Evolutionary conservation across 164 flowering plant species (phyloP).

Genomic region (Taxillus chinensis): DNA sequence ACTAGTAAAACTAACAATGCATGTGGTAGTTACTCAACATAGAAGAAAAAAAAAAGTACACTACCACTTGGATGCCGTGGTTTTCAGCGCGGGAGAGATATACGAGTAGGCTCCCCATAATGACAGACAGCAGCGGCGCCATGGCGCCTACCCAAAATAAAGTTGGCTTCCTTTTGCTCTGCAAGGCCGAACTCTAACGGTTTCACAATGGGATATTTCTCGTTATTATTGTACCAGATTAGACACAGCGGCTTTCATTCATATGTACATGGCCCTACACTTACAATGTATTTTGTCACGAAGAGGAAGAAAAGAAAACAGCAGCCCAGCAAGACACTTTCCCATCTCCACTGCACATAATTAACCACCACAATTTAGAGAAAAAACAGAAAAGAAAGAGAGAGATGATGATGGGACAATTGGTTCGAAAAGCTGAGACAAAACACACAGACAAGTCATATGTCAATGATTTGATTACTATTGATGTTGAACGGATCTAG

Average conservation of each 20-base stretch:
- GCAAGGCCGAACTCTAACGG: not conserved
- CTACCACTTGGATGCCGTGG: slow-evolving; percentile 79
- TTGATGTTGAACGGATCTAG: too few species aligned
- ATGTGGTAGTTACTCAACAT: not conserved
- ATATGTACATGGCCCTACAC: too few species aligned
- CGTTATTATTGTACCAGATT: too few species aligned
- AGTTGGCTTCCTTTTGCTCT: slow-evolving; percentile 54
- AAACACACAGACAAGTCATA: too few species aligned
- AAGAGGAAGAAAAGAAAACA: slow-evolving; percentile 40
- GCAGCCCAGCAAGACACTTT: slow-evolving; percentile 38
- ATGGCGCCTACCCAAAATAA: slow-evolving; percentile 77
- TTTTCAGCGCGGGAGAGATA: slow-evolving; percentile 67
- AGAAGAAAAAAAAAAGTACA: slow-evolving; percentile 11
- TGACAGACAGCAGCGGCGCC: slow-evolving; percentile 69
- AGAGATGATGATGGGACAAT: too few species aligned
- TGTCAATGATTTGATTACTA: too few species aligned
- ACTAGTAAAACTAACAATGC: too few species aligned
- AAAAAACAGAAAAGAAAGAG: too few species aligned
- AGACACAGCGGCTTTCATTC: too few species aligned
- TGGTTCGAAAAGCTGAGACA: too few species aligned
- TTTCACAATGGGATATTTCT: not conserved
- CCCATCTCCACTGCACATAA: slow-evolving; percentile 51
- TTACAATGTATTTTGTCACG: slow-evolving; percentile 21
- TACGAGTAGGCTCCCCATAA: slow-evolving; percentile 66
- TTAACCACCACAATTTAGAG: not conserved